Conservation (phyloP, 1,284 basidiomycete species). For the Hymenochaete sp. region DNA sequence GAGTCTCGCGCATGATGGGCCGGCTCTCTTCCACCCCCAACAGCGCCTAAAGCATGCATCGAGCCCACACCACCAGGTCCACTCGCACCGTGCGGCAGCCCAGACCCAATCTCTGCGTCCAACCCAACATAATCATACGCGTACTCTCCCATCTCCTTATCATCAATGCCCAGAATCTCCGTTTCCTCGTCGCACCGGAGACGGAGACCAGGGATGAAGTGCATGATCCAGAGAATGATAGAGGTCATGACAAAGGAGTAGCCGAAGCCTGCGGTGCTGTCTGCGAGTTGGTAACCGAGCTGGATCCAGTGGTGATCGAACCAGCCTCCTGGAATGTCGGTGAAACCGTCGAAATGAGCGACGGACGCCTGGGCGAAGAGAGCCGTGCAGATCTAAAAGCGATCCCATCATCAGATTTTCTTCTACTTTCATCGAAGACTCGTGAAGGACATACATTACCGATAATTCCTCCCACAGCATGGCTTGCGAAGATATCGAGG, state of each 20-base stretch:
- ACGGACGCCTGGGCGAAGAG: conserved; percentile 86
- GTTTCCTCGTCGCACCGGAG: conserved; percentile 76
- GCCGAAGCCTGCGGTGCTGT: conserved; percentile 62
- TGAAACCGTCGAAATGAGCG: conserved; percentile 75
- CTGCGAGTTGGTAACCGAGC: conserved; percentile 83
- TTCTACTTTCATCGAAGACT: background rate
- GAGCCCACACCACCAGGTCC: conserved; percentile 18
- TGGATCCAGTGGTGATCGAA: conserved; percentile 80
- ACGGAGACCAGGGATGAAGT: conserved; percentile 81
- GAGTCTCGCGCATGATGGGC: background rate
- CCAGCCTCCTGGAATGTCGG: conserved; percentile 79
- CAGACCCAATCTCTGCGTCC: conserved; percentile 43
- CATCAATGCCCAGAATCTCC: conserved; percentile 91
- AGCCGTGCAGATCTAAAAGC: conserved; percentile 60
- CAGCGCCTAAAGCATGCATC: conserved; percentile 19
- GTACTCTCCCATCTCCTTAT: conserved; percentile 89
- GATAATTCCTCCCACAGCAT: conserved; percentile 81
- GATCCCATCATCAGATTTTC: conserved; percentile 11
- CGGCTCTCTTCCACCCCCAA: conserved; percentile 22
- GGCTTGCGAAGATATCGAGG: conserved; percentile 87
- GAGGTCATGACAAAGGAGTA: conserved; percentile 84
- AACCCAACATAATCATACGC: conserved; percentile 85
- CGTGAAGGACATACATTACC: conserved; percentile 48
- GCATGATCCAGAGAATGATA: conserved; percentile 86
- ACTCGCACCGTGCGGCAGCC: conserved; percentile 9